Evolutionary conservation across 2,329 filamentous ascomycete genomes (phyloP).

Genomic region (Ophiosphaerella narmari): DNA sequence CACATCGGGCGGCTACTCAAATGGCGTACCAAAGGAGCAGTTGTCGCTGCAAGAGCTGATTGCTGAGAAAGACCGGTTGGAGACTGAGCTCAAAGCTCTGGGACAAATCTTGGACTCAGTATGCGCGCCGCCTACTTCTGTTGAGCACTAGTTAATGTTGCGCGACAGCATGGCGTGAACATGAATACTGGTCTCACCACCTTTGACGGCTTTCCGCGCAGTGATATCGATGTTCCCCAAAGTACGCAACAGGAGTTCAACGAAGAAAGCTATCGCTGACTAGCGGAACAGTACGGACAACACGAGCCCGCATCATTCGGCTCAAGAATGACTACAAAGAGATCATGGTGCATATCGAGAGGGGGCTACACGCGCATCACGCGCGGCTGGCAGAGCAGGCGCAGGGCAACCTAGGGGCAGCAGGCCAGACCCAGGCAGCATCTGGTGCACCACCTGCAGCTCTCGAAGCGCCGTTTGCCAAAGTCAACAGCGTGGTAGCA

Average conservation of each 20-base stretch:
- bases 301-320: constrained; percentile 83
- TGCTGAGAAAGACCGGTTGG: constrained; percentile 79
- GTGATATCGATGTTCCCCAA: constrained; percentile 93
- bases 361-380: constrained; percentile 86
- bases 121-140: constrained; percentile 9
- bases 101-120: constrained; percentile 89
- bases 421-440: constrained; percentile 22
- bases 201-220: constrained; percentile 86
- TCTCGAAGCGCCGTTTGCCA: constrained; percentile 75
- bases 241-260: constrained; percentile 59
- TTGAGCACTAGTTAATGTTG: constrained; percentile 12
- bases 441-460: constrained; percentile 34
- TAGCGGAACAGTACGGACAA: constrained; percentile 79
- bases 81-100: constrained; percentile 84
- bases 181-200: constrained; percentile 91
- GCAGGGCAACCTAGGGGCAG: constrained; percentile 43
- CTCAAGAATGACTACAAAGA: constrained; percentile 93
- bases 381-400: constrained; percentile 63
- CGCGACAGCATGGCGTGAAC: constrained; percentile 79
- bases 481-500: constrained; percentile 79
- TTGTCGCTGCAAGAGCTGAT: constrained; percentile 80
- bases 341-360: constrained; percentile 82
- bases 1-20: constrained; percentile 62
- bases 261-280: constrained; percentile 17
- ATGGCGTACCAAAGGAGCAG: constrained; percentile 65